These are phyloP conservation scores for Houttuynia cordata DNA, from an alignment of 164 flowering plant genomes.

Conservation along the genomic window DNA sequence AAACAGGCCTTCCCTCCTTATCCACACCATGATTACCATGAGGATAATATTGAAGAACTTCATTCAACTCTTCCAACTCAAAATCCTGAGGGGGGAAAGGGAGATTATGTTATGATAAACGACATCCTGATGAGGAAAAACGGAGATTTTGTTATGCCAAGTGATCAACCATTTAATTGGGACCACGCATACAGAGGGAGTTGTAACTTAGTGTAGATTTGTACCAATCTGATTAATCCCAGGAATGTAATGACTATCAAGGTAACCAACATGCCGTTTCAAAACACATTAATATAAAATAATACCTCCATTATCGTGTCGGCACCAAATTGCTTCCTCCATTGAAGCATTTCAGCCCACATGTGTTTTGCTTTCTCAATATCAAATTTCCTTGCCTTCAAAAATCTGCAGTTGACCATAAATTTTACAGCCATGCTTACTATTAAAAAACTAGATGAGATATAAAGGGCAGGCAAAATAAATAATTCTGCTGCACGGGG, in stretches of 20 bases:
- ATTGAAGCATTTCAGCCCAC: constrained; percentile 82
- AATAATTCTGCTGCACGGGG: too few relatives aligned
- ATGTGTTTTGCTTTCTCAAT: constrained; percentile 56
- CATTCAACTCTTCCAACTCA: constrained; percentile 48
- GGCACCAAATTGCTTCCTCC: constrained; percentile 71
- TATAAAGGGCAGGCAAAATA: neutral
- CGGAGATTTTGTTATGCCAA: neutral
- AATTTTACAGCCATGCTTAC: too few relatives aligned
- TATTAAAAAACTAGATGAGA: too few relatives aligned
- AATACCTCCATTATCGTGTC: constrained; percentile 63
- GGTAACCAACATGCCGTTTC: neutral
- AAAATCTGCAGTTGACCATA: constrained; percentile 34
- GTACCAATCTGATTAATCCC: too few relatives aligned
- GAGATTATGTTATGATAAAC: neutral
- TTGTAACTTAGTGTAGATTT: neutral
- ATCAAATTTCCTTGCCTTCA: constrained; percentile 75
- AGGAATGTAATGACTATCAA: neutral
- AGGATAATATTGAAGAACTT: constrained; percentile 57
- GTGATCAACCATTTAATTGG: neutral
- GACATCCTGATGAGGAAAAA: too few relatives aligned
- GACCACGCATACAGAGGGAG: neutral
- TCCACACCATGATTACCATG: constrained; percentile 84
- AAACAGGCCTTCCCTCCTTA: constrained; percentile 72
- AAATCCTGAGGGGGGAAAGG: constrained; percentile 40
- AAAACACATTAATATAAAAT: neutral